Base-by-base conservation (phyloP, 1,284 basidiomycete genomes). In the Caloboletus firmus region DNA sequence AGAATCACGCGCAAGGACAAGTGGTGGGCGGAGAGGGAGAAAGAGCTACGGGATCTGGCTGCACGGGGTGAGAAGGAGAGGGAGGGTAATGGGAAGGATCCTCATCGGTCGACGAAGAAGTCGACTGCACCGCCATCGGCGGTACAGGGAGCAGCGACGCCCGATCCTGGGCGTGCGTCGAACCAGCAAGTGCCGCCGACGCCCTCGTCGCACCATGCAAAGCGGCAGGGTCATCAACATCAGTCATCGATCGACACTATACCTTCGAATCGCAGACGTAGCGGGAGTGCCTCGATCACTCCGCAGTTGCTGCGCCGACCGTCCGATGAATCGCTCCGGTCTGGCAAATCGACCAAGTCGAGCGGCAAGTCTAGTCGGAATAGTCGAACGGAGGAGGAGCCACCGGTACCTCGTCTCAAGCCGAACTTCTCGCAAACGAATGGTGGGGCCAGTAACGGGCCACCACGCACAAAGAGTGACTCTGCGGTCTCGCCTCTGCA, bases 391-490 rank as follows among this genome's bases (percentile, higher is more conserved):
- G 69, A 71, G 22, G 69, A 70, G 15, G 66, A 66, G 30, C 69
- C 69, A 5, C 66, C 66, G 0, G 67, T 67, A 2, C 65, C 68
- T 26, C 69, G 66, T 28, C 58, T 67, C 17, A 67, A 67, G 42
- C 65, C 67, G 51, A 61, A 67, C 41, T 68, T 66, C 49, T 49
- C 51, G 32, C 60, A 59, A 30, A 30, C 57, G n/a, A 65, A 52
- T 7, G 56, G 51, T 15, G 43, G 26, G 22, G 51, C 18, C 22
- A 28, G 18, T 5, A 53, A 30, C 17, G 54, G 51, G 11, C 64
- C 76, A 30, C 68, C 74, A 12, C 74, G 78, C 18, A 73, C 68
- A 58, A 77, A 77, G 69, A 78, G 77, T 56, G 77, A 77, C 71
- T 75, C 78, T 3, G 47, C 62, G n/a, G 52, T 59, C 34, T 52